Conservation (phyloP, 768 basidiomycete species). For the Suillus weaverae region DNA sequence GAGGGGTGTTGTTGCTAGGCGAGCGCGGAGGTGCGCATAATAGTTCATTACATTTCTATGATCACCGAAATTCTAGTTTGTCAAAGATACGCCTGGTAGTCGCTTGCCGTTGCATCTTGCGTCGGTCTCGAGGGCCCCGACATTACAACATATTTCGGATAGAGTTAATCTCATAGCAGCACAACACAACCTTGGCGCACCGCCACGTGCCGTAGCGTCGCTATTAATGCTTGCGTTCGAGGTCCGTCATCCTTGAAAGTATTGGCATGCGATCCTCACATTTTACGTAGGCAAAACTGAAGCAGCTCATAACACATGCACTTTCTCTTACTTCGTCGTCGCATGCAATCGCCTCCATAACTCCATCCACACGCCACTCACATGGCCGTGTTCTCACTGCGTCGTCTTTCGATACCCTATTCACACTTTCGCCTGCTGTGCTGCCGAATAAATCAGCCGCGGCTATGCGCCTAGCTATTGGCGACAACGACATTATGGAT, state of each 20-base stretch:
- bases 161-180: constrained; percentile 80
- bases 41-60: constrained; percentile 17
- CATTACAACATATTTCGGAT: constrained; percentile 74
- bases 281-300: constrained; percentile 65
- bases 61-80: background rate
- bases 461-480: constrained; percentile 66
- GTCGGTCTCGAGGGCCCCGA: constrained; percentile 69
- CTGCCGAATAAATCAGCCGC: constrained; percentile 80
- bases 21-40: constrained; percentile 60
- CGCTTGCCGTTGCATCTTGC: constrained; percentile 73
- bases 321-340: constrained; percentile 75
- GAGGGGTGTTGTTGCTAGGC: constrained; percentile 60
- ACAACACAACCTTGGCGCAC: constrained; percentile 66
- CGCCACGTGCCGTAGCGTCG: constrained; percentile 61
- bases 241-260: constrained; percentile 37
- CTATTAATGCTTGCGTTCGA: constrained; percentile 79
- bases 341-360: constrained; percentile 74
- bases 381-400: constrained; percentile 53
- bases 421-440: constrained; percentile 73
- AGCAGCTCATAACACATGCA: constrained; percentile 80
- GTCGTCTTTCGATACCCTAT: constrained; percentile 73
- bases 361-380: constrained; percentile 48
- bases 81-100: constrained; percentile 66
- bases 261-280: background rate
- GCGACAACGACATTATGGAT: constrained; percentile 47